Base-by-base conservation (phyloP, 306 rosid genomes). In the Corylus heterophylla region DNA sequence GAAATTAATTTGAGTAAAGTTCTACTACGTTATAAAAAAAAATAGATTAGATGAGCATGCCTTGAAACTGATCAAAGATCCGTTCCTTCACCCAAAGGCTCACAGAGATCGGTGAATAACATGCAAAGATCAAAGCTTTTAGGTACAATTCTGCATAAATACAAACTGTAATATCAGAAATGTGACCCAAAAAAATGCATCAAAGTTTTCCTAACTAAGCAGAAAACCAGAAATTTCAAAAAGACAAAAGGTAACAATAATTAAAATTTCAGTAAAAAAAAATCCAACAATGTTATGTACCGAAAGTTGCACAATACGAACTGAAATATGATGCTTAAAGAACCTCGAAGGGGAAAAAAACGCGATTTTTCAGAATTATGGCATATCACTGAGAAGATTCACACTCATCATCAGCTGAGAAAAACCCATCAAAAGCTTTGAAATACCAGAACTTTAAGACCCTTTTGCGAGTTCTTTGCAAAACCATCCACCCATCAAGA, bases 61-160 rank as follows among this genome's bases (percentile, higher is more conserved):
- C 78, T 67, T 16, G 78, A 37, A 58, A 73, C 49, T 51, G 31
- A 76, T 59, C 64, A 69, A 55, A 54, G 74, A 86, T 35, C 79
- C 88, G 71, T 71, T 69, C 29, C 63, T 76, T 64, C 67, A 77
- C 75, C 39, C 74, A n/a, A 37, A 78, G 44, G 73, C 78, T 76
- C 50, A 42, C 73, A 63, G 70, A 83, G 81, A 87, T 80, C 89
- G 58, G 48, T 51, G 74, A 80, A 69, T 9, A 78, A 63, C 73
- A 48, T 25, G 76, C 63, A 55, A 84, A 79, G 77, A 84, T 84
- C 86, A 91, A 74, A 78, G 18, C 75, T 77, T 73, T 69, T 49
- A n/a, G 74, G 31, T 2, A 51, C 74, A 79, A 39, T 74, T 67
- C 79, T 70, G 81, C 78, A 54, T 80, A 20, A 54, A 77, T 10